Base-by-base conservation (phyloP, 768 basidiomycete genomes). In the Leccinum subtestaceum region DNA sequence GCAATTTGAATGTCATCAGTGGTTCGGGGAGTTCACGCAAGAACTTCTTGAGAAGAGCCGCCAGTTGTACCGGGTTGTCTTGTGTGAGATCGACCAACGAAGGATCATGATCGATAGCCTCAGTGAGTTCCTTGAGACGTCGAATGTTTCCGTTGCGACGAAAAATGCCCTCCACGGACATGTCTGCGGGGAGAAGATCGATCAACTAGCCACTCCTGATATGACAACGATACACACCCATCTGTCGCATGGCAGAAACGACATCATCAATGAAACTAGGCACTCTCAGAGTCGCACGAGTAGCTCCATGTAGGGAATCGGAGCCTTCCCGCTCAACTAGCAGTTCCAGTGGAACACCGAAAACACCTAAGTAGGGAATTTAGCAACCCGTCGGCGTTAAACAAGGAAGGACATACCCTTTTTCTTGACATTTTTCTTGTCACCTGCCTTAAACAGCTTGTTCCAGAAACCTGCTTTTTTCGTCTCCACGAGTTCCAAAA, bases 111-210 rank as follows among this genome's bases (percentile, higher is more conserved):
- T 99, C 97, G 57, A 98, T 90, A 5, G 91, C 85, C 59, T 98
- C 96, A 12, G 89, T 88, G 36, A 97, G 80, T 66, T 95, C 92
- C 70, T 92, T 93, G 61, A 98, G 79, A 59, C 94, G 86, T 55
- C 94, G 84, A 69, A 98, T 98, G 71, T 98, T 98, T 55, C 97
- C 97, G 68, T 95, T 97, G 78, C 95, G 95, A 56, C 97, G 85
- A 82, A 99, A 99, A 63, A 99, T 96, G 58, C 97, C 97, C 75
- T 98, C 97, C 43, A 99, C 82, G 9, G 97, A 98, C 93, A 99
- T 95, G 77, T 99, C 97, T 98, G 63, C 34, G 53, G 53, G 36
- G 49, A 32, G 32, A 56, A 12, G 25, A 31, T 70, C 45, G 46
- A 47, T 55, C 25, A 56, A 40, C 17, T 17, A 47, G 25, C 34